Evolutionary conservation across 306 rosid species (phyloP), one percentile per base, ranked within the genome.

Genomic region (Oxytropis ochrocephala): DNA sequence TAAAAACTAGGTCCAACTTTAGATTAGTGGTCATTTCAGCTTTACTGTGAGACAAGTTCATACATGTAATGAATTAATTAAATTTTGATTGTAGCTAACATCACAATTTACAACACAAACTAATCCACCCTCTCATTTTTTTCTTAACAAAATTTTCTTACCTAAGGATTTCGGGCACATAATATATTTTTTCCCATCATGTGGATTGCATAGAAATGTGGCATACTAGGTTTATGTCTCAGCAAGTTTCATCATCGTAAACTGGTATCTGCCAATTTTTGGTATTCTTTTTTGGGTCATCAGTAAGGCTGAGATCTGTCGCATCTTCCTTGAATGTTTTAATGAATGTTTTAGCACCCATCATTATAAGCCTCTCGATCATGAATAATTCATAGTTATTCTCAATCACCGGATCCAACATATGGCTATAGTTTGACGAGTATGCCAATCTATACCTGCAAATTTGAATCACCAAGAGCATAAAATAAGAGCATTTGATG

Each of bases 281-380:
- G 16, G 91, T 89, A 80, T 89, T 95, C 90, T 95, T 95, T 81
- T 95, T 95, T 1, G 90, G 95, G 75, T 95, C 99, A 78, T 95
- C 95, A 0, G 91, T 83, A 70, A 95, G 99, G 82, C 89, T 80
- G 42, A 83, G 87, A 78, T 81, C 93, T 7, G 83, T 73, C 41
- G 81, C 87, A 30, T 77, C 90, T 84, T 89, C 97, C 80, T 95
- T 95, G 83, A 75, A 91, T 8, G 99, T 95, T 78, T 46, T 85
- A 62, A 95, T 89, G 79, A 84, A 84, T 17, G 88, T 87, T 83
- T 87, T 89, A 7, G 96, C 99, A 57, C 92, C 96, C 75, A 51
- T 80, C 86, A 89, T 4, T 58, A 95, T 81, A 46, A 89, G 86
- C 86, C 96, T 84, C 88, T 95, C 99, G 32, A 91, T 77, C 92